Evolutionary conservation across 768 basidiomycete genomes (phyloP), one percentile per base, ranked within the genome.

Genomic region (Termitomyces sp.): DNA sequence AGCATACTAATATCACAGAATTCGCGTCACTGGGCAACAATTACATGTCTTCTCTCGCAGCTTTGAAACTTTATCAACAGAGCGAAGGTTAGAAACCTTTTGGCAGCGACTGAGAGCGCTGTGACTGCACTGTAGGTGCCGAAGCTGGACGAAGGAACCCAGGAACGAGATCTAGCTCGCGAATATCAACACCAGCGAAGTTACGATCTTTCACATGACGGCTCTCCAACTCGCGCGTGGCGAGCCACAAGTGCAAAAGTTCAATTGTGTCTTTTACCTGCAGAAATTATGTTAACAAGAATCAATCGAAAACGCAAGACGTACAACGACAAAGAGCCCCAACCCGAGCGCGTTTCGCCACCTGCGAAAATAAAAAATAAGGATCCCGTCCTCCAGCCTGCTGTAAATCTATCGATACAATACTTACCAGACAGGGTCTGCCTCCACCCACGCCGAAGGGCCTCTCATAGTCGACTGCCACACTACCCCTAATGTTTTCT

Each of bases 291-390:
- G 52, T 56, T 20, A 48, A 36, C 24, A 37, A 55, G 37, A 42
- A 48, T 10, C 14, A 5, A 29, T 29, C 20, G 34, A 34, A 26
- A 39, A 41, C n/a, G 31, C 27, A 20, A 20, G 24, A 65, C 83
- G 59, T 65, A 88, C 87, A 57, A 86, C 75, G 4, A 86, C 75
- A 65, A 88, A 90, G 8, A 89, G 61, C 0, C 86, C 87, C 1
- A 90, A 72, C 0, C 88, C 88, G 46, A 90, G 64, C 7, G 81
- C 72, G 65, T 90, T 90, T 51, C 88, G 75, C 87, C 87, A 80
- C 77, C 76, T 78, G 13, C n/a, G 52, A 58, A 5, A 37, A 36
- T 46, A 34, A 26, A 1, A 22, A n/a, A 27, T 3, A 44, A 8
- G 31, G 31, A n/a, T 41, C 55, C 43, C 8, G 10, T 55, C 26